Evolutionary conservation across 2,329 filamentous ascomycete species (phyloP), one percentile per base, ranked within the genome.

Genomic region (Penicillium sp.): DNA sequence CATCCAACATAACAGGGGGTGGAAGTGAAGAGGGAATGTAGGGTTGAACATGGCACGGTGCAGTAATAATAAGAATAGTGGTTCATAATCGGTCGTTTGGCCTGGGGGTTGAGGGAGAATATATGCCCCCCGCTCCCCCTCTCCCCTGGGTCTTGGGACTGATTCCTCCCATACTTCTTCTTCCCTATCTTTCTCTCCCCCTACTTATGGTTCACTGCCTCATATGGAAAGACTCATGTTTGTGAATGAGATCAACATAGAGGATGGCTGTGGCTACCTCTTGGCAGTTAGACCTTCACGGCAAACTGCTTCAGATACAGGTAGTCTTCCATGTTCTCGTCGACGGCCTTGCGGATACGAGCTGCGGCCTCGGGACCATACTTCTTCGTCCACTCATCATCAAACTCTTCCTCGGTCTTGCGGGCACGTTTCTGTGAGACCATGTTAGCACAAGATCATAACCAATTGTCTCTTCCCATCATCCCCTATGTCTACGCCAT

Each of bases 241-340:
- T 47, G 30, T 35, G 38, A 12, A 30, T 33, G 19, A 6, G 2
- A 13, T 24, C 15, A 17, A 28, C n/a, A 53, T 24, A 22, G 35
- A 53, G 15, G 12, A 17, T 56, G 28, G n/a, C 26, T 13, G 12
- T 38, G 30, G 17, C 19, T 40, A 19, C 44, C 26, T 42, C 33
- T 24, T 26, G 12, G 6, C 42, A 22, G 26, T 22, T 73, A 79
- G 28, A 80, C 77, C 74, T 84, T 86, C 74, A 89, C 81, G 65
- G 85, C 85, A 73, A 87, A 89, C 71, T 87, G 84, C 83, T 88
- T 89, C 78, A 89, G 70, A 70, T 89, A 88, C 70, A 87, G 81
- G 71, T 89, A 89, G 71, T 88, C 82, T 60, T 78, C 80, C 72
- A 88, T 83, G 71, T 86, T 87, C 57, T 79, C 81, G 57, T 86